Conservation (phyloP, 257 asterid genomes). For the Penstemon barbatus region DNA sequence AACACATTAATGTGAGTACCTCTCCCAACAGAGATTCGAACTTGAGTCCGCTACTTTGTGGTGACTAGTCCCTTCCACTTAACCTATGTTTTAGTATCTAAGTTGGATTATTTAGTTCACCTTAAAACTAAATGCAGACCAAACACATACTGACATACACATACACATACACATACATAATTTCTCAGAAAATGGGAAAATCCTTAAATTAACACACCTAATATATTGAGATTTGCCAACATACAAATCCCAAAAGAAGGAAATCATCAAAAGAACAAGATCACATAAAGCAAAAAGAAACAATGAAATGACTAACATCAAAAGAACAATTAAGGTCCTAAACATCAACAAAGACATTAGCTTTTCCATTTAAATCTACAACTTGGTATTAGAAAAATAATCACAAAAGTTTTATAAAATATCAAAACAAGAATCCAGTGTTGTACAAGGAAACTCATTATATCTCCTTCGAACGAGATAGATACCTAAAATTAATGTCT, state of each 20-base stretch:
- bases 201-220: not conserved
- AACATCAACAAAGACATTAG: slow-evolving; percentile 35
- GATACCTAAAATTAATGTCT: slow-evolving; percentile 15
- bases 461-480: slow-evolving; percentile 49
- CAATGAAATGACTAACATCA: not conserved
- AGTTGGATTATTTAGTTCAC: too few species aligned
- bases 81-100: too few species aligned
- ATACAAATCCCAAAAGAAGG: slow-evolving; percentile 28
- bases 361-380: slow-evolving; percentile 3
- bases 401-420: slow-evolving; percentile 3
- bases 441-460: slow-evolving; percentile 3
- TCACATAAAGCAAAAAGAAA: slow-evolving; percentile 31
- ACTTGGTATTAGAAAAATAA: slow-evolving; percentile 5
- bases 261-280: slow-evolving; percentile 28
- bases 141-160: too few species aligned
- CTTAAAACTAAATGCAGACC: too few species aligned
- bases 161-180: too few species aligned
- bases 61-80: too few species aligned
- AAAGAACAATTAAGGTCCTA: not conserved
- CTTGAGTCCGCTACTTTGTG: too few species aligned
- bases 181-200: too few species aligned
- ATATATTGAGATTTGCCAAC: slow-evolving; percentile 30
- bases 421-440: not conserved
- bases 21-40: too few species aligned
- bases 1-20: too few species aligned